These are phyloP conservation scores for Neonectria punicea DNA, from an alignment of 2,329 filamentous ascomycete genomes.

Conservation along the genomic window DNA sequence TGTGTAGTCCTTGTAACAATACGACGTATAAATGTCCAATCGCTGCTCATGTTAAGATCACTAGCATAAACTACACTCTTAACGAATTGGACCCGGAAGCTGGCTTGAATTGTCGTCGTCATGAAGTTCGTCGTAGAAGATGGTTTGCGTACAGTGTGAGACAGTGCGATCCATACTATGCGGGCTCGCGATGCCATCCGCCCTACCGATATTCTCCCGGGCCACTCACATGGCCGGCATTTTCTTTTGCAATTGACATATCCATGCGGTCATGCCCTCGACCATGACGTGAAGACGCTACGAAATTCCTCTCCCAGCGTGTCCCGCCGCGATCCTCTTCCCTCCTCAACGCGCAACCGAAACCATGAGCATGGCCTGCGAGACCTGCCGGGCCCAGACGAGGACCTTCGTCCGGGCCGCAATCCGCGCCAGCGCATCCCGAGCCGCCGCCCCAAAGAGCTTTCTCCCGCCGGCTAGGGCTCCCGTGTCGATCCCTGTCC, in stretches of 20 bases:
- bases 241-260: conserved; percentile 35
- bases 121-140: background rate
- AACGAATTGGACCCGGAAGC: background rate
- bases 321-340: conserved; percentile 13
- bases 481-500: conserved; percentile 30
- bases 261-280: conserved; percentile 42
- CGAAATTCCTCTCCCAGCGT: conserved; percentile 20
- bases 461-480: conserved; percentile 31
- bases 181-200: background rate
- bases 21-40: background rate
- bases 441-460: conserved; percentile 38
- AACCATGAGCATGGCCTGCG: conserved; percentile 55
- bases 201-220: conserved; percentile 42
- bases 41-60: background rate
- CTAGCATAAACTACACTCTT: background rate
- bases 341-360: background rate
- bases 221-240: conserved; percentile 38
- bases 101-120: background rate
- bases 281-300: conserved; percentile 46
- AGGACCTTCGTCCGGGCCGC: conserved; percentile 51
- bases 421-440: conserved; percentile 44
- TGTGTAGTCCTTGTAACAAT: background rate
- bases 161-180: conserved; percentile 19
- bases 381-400: conserved; percentile 59
- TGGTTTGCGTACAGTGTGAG: conserved; percentile 20